These are phyloP conservation scores for Pichia sp. DNA, from an alignment of 1,139 yeast species.

Conservation along the genomic window DNA sequence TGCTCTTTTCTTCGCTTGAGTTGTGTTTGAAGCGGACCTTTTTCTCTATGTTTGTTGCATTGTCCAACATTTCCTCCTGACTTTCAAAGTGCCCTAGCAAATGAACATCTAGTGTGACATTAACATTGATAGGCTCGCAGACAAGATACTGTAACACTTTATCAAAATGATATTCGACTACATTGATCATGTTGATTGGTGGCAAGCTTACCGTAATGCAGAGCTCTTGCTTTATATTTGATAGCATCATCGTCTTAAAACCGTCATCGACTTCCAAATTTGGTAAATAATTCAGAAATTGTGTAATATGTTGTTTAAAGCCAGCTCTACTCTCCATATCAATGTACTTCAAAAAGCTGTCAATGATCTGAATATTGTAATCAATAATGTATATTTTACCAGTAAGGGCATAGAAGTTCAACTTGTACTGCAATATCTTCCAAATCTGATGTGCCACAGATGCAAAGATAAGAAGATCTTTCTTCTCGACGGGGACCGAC, in stretches of 20 bases:
- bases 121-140: slow-evolving; percentile 56
- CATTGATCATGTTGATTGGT: slow-evolving; percentile 45
- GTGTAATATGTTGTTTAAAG: neutral
- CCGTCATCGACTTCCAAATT: slow-evolving; percentile 11
- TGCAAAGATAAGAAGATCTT: slow-evolving; percentile 22
- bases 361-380: slow-evolving; percentile 19
- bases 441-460: slow-evolving; percentile 32
- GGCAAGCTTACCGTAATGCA: slow-evolving; percentile 53
- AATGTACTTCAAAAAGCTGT: neutral
- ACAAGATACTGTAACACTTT: slow-evolving; percentile 45
- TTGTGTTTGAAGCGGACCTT: slow-evolving; percentile 32
- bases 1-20: slow-evolving; percentile 8
- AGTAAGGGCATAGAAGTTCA: slow-evolving; percentile 39
- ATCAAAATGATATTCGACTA: slow-evolving; percentile 43
- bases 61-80: slow-evolving; percentile 16
- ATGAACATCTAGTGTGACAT: slow-evolving; percentile 31
- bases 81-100: slow-evolving; percentile 14
- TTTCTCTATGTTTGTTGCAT: slow-evolving; percentile 19
- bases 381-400: slow-evolving; percentile 31
- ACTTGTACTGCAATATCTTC: slow-evolving; percentile 34
- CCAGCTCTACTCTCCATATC: neutral
- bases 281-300: neutral
- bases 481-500: neutral
- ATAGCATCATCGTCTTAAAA: slow-evolving; percentile 2
- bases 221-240: slow-evolving; percentile 27